phyloP scores from a whole-genome alignment of 495 filamentous ascomycete species.

The Beverwykella pulmonaria region DNA sequence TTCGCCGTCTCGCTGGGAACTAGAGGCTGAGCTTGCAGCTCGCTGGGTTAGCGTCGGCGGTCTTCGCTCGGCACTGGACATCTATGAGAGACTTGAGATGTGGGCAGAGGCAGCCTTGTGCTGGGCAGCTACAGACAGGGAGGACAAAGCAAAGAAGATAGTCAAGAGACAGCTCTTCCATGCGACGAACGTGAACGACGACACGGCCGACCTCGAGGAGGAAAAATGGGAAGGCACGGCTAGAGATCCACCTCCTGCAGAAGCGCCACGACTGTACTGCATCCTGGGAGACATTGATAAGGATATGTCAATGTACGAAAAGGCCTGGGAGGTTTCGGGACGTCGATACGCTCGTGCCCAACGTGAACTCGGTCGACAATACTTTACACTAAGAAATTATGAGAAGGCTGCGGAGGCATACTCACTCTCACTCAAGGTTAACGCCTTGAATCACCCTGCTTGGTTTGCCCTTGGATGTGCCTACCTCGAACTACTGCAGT shows the following conservation, averaged over 20 bases:
- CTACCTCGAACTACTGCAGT: conserved; percentile 72
- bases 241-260: conserved; percentile 68
- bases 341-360: conserved; percentile 83
- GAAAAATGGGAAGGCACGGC: conserved; percentile 55
- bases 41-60: conserved; percentile 88
- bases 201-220: conserved; percentile 57
- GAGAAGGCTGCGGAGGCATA: conserved; percentile 78
- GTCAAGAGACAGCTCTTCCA: conserved; percentile 77
- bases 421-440: conserved; percentile 70
- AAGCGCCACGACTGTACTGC: conserved; percentile 88
- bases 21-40: conserved; percentile 89
- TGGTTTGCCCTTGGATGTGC: conserved; percentile 94
- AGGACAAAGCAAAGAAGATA: conserved; percentile 77
- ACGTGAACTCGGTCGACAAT: conserved; percentile 78
- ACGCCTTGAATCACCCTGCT: conserved; percentile 73
- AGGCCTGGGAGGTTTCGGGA: conserved; percentile 85
- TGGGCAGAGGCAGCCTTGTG: conserved; percentile 96
- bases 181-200: conserved; percentile 49
- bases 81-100: conserved; percentile 91
- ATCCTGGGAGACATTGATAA: conserved; percentile 90
- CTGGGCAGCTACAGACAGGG: conserved; percentile 75
- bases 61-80: conserved; percentile 86
- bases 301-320: conserved; percentile 71
- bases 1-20: conserved; percentile 86
- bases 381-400: conserved; percentile 64